Evolutionary conservation across 768 basidiomycete species (phyloP), one percentile per base, ranked within the genome.

Genomic region (Mycena haematopus): DNA sequence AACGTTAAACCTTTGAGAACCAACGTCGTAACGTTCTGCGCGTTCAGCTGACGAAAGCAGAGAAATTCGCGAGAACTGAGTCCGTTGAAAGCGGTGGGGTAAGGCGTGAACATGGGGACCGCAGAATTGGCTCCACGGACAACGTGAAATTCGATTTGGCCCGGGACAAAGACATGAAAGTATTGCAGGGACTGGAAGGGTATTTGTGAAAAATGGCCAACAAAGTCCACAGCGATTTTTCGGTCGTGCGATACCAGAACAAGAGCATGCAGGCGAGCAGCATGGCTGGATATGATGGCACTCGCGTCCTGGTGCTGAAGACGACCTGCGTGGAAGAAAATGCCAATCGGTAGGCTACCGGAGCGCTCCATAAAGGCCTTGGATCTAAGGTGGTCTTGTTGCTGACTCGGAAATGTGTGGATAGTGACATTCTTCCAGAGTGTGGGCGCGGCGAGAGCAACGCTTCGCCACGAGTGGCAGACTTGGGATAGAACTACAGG

Each of bases 361-460:
- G 53, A 42, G 29, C 53, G 53, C 9, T 44, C 25, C 13, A 54
- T 38, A 11, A 54, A 54, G 2, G 53, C 38, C 40, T 54, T 54
- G 38, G 53, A 8, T 27, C 40, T 38, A 17, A 54, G 53, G 27
- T 54, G 53, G 25, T 17, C 19, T 29, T 54, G 53, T 36, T 22
- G 9, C 21, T 3, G 51, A 22, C 51, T 13, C 17, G 40, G 19
- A 36, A 0, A 52, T 15, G 21, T 21, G 51, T 19, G 51, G n/a
- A 52, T n/a, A 52, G 36, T 31, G 35, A 52, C 22, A 24, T 38
- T 50, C 29, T 27, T 50, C 49, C 49, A 50, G 2, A 50, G 29
- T 17, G 19, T n/a, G 19, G 49, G 49, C 8, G 49, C 19, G 7
- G 49, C 29, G 17, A 50, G 29, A 9, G 49, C 49, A 3, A 17